Conservation (phyloP, 208 protist species). For the Crithidia thermophila region DNA sequence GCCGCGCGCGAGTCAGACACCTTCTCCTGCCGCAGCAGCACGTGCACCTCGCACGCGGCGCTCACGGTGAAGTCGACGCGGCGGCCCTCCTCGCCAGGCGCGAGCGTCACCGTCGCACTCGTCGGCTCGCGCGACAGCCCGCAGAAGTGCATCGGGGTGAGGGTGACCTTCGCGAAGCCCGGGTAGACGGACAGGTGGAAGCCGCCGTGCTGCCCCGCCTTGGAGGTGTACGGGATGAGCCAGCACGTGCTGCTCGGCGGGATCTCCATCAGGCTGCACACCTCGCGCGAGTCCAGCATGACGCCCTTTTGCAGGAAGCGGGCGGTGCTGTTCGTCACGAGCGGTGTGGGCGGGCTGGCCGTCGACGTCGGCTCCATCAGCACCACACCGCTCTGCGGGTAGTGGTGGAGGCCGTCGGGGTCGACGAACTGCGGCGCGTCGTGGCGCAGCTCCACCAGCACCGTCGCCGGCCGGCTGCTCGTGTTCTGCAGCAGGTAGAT, state of each 20-base stretch:
- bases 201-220: slow-evolving; percentile 51
- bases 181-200: slow-evolving; percentile 87
- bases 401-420: slow-evolving; percentile 74
- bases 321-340: slow-evolving; percentile 85
- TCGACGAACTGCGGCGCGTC: slow-evolving; percentile 63
- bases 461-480: slow-evolving; percentile 55
- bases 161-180: slow-evolving; percentile 67
- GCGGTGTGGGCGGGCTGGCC: slow-evolving; percentile 54
- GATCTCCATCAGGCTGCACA: slow-evolving; percentile 77
- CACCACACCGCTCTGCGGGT: slow-evolving; percentile 79
- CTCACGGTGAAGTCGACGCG: slow-evolving; percentile 73
- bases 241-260: slow-evolving; percentile 69
- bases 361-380: slow-evolving; percentile 68
- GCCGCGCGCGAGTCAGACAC: slow-evolving; percentile 27
- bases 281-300: slow-evolving; percentile 87
- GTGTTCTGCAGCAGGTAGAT: slow-evolving; percentile 90
- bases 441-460: slow-evolving; percentile 83
- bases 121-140: slow-evolving; percentile 63
- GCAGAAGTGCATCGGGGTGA: slow-evolving; percentile 72
- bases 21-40: slow-evolving; percentile 80
- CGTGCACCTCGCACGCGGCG: slow-evolving; percentile 68
- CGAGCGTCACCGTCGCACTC: slow-evolving; percentile 42
- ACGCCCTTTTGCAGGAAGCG: slow-evolving; percentile 85
- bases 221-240: slow-evolving; percentile 84
- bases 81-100: slow-evolving; percentile 40